Evolutionary conservation across 139 green algal species (phyloP).

Genomic region (Penium margaritaceum): DNA sequence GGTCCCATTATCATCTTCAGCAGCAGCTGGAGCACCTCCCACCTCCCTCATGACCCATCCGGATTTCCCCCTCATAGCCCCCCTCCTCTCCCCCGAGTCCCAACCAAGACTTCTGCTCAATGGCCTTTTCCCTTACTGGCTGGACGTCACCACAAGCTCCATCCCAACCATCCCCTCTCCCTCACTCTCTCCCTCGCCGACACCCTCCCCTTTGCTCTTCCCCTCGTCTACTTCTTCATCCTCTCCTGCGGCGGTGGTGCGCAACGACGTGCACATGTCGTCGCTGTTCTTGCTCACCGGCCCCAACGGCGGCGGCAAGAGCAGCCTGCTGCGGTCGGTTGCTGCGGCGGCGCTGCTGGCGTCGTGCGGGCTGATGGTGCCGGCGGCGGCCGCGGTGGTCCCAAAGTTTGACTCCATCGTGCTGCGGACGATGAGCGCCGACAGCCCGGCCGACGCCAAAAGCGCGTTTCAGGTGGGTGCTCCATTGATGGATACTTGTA

Average conservation of each 20-base stretch:
- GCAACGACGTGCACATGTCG: conserved; percentile 15
- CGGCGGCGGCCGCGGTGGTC: conserved; percentile 45
- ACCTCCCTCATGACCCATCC: no score
- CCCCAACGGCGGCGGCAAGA: conserved; percentile 71
- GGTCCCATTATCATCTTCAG: no score
- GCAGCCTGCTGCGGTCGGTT: conserved; percentile 69
- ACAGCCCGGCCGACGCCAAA: conserved; percentile 69
- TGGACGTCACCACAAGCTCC: neutral
- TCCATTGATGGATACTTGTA: no score
- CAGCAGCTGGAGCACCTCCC: no score
- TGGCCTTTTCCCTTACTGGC: conserved; percentile 36
- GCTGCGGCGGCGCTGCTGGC: conserved; percentile 69
- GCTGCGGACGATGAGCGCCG: conserved; percentile 69
- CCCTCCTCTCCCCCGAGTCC: neutral
- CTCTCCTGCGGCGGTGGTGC: neutral
- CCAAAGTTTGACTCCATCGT: conserved; percentile 69
- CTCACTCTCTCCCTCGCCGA: no score
- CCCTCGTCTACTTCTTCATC: no score
- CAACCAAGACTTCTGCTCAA: conserved; percentile 1
- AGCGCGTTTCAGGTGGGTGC: conserved; percentile 65
- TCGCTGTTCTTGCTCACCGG: conserved; percentile 39
- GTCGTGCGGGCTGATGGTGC: conserved; percentile 68
- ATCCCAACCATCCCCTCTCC: no score
- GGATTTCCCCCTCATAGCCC: no score
- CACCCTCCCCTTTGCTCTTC: no score